These are phyloP conservation scores for Podospora bellae-mahoneyi DNA, from an alignment of 495 filamentous ascomycete genomes.

Conservation along the genomic window DNA sequence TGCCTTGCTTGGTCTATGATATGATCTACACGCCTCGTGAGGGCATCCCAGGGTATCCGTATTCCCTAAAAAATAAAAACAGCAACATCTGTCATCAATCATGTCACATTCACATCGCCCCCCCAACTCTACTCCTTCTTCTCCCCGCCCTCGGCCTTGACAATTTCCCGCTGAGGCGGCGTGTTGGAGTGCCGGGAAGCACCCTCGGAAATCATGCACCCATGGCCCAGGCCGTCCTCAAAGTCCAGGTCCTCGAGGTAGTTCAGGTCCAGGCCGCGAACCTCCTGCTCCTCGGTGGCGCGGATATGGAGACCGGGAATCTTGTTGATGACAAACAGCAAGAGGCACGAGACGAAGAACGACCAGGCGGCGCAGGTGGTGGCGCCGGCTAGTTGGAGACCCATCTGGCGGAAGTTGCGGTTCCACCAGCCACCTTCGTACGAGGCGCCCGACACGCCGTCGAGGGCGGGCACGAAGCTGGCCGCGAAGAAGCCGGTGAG, in stretches of 20 bases:
- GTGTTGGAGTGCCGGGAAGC: background rate
- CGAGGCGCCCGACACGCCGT: conserved; percentile 58
- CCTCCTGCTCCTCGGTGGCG: conserved; percentile 67
- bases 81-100: background rate
- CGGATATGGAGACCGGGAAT: conserved; percentile 72
- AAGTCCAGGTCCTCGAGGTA: conserved; percentile 51
- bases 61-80: background rate
- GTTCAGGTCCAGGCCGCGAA: conserved; percentile 73
- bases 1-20: background rate
- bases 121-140: background rate
- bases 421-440: conserved; percentile 48
- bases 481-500: conserved; percentile 77
- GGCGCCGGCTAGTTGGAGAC: conserved; percentile 74
- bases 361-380: conserved; percentile 72
- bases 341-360: conserved; percentile 70
- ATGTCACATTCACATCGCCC: background rate
- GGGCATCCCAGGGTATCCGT: background rate
- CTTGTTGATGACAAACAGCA: conserved; percentile 73
- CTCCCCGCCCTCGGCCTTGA: background rate
- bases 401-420: conserved; percentile 68
- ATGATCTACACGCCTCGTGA: background rate
- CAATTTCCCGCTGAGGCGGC: background rate
- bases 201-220: conserved; percentile 10
- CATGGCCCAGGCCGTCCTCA: conserved; percentile 1
- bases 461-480: conserved; percentile 55